Percentiles rank a stretch among this genome's conserved stretches.
Evolutionary conservation across 2,329 filamentous ascomycete species (phyloP).

Genomic region (Xylaria sp.): DNA sequence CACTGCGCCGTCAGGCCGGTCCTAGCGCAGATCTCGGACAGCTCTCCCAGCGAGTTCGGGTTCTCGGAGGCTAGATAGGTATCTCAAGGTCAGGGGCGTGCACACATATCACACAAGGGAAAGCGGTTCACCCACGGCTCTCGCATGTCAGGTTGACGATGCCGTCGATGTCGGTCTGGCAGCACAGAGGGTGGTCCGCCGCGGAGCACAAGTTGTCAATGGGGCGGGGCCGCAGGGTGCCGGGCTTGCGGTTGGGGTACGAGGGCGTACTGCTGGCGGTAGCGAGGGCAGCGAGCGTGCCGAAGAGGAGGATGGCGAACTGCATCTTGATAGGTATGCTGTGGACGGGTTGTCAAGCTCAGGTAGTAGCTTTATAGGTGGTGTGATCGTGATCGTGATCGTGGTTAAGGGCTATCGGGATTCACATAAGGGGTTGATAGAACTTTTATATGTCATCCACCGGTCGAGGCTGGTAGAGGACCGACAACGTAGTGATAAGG

Average conservation of each 20-base stretch:
- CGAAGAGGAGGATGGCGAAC: not conserved
- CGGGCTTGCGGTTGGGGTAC: not conserved
- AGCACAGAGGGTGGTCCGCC: slow-evolving; percentile 17
- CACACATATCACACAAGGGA: not conserved
- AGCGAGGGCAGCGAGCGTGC: not conserved
- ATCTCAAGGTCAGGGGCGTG: not conserved
- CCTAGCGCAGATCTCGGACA: slow-evolving; percentile 5
- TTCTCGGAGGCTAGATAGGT: slow-evolving; percentile 5
- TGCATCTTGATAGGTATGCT: not conserved
- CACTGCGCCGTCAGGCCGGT: slow-evolving; percentile 19
- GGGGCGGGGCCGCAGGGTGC: not conserved
- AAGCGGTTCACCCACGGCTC: slow-evolving; percentile 13
- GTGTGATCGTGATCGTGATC: not conserved
- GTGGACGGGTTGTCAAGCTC: not conserved
- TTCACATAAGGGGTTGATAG: not conserved
- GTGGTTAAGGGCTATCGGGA: too few relatives aligned
- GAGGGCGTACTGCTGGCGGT: not conserved
- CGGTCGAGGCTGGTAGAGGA: not conserved
- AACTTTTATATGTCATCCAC: not conserved
- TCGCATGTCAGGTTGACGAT: slow-evolving; percentile 19
- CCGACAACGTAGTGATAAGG: not conserved
- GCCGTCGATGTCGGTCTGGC: slow-evolving; percentile 18
- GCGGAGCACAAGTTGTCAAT: slow-evolving; percentile 10
- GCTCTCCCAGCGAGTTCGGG: slow-evolving; percentile 12
- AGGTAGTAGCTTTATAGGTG: not conserved